Evolutionary conservation across 2,329 filamentous ascomycete genomes (phyloP).

Genomic region (Fusarium austroafricanum): DNA sequence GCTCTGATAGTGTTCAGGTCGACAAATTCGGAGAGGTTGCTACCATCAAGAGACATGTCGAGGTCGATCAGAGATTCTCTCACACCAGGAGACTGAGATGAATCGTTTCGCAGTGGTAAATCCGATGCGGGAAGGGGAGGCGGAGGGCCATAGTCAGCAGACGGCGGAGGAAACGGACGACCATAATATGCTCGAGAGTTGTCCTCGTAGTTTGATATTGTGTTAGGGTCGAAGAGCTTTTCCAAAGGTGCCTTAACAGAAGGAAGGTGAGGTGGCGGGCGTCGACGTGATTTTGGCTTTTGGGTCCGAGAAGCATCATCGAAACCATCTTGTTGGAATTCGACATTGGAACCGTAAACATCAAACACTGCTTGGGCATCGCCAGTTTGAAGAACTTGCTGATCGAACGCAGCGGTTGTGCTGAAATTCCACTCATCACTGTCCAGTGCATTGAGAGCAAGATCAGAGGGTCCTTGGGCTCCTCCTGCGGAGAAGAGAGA

Average conservation of each 20-base stretch:
- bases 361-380: slow-evolving; percentile 70
- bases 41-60: slow-evolving; percentile 68
- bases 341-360: slow-evolving; percentile 69
- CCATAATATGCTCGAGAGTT: slow-evolving; percentile 72
- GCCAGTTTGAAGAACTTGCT: slow-evolving; percentile 63
- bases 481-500: slow-evolving; percentile 72
- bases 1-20: slow-evolving; percentile 71
- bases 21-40: slow-evolving; percentile 67
- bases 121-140: slow-evolving; percentile 57
- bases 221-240: slow-evolving; percentile 74
- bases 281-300: slow-evolving; percentile 65
- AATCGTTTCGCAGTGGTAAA: slow-evolving; percentile 69
- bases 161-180: slow-evolving; percentile 54
- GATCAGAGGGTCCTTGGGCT: slow-evolving; percentile 64
- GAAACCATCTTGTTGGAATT: slow-evolving; percentile 59
- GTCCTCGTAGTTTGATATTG: slow-evolving; percentile 72
- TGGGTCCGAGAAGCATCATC: slow-evolving; percentile 65
- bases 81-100: slow-evolving; percentile 60
- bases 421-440: slow-evolving; percentile 76
- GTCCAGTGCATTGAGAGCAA: slow-evolving; percentile 58
- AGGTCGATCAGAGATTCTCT: slow-evolving; percentile 74
- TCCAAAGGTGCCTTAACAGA: slow-evolving; percentile 70
- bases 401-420: slow-evolving; percentile 73
- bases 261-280: slow-evolving; percentile 68
- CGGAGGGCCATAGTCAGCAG: slow-evolving; percentile 61